Base-by-base conservation (phyloP, 2,329 filamentous ascomycete genomes). In the Diaporthe velutina region DNA sequence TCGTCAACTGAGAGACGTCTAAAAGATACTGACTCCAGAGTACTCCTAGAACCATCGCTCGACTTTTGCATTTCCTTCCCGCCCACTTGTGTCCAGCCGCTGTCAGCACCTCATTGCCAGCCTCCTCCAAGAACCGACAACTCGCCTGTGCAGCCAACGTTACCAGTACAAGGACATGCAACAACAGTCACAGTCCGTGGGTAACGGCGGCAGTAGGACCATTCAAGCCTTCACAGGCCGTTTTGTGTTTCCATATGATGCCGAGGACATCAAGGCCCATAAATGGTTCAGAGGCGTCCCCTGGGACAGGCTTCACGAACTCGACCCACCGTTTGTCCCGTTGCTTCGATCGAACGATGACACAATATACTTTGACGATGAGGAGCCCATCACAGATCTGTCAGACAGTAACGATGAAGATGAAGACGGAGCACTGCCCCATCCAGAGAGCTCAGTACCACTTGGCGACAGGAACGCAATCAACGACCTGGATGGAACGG, bases 351-450 rank as follows among this genome's bases (percentile, higher is more conserved):
- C 87, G 40, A 86, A 88, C 77, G 92, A 94, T 70, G 94, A 96
- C 80, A 97, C 95, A 1, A 94, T 93, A 79, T 98, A 98, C 81
- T 98, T 98, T 80, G 94, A 98, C 74, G 93, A 95, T 67, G 94
- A 95, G 77, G 91, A 94, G 54, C 88, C 93, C 38, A 91, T 96
- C 70, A 91, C 90, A 45, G 92, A 93, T 79, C 87, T 88, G 86
- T 87, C 89, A 2, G 86, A 88, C 38, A 90, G 88, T 8, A 82
- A 85, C 3, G 81, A 25, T 79, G 79, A 55, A 80, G 55, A 75
- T 12, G 64, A 76, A 35, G 38, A 74, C 40, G 57, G 58, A 30
- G 25, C 35, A 22, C 22, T 68, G 25, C 30, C 67, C 19, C 40
- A 48, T 28, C 71, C 67, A 5, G 73, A 70, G 33, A 38, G 4